Percentiles rank a stretch among this genome's conserved stretches.
These are phyloP conservation scores for Pyrenophora graminea DNA, from an alignment of 2,329 filamentous ascomycete genomes.

Conservation along the genomic window DNA sequence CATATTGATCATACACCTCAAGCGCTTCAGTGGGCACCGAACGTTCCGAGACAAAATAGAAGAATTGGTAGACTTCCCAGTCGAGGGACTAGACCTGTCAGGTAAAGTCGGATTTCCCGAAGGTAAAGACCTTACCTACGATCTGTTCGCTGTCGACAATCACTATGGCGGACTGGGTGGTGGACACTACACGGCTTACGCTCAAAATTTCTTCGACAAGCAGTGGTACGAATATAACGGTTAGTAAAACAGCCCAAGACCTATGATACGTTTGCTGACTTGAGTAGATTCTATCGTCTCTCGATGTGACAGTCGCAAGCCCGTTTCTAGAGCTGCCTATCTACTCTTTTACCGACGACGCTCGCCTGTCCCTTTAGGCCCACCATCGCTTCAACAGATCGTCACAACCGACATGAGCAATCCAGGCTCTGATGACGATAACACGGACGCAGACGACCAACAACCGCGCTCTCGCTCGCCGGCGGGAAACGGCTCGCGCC, in stretches of 20 bases:
- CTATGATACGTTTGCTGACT: background rate
- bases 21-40: slow-evolving; percentile 87
- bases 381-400: slow-evolving; percentile 72
- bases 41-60: slow-evolving; percentile 89
- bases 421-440: slow-evolving; percentile 47
- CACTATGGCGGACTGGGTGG: slow-evolving; percentile 92
- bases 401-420: slow-evolving; percentile 60
- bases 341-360: slow-evolving; percentile 94
- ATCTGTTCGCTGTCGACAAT: slow-evolving; percentile 93
- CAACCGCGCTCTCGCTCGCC: slow-evolving; percentile 49
- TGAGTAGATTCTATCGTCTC: slow-evolving; percentile 73
- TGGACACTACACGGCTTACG: slow-evolving; percentile 94
- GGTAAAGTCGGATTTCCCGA: slow-evolving; percentile 78
- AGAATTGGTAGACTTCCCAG: slow-evolving; percentile 85
- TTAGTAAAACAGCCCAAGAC: slow-evolving; percentile 45
- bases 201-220: slow-evolving; percentile 86
- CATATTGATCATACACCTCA: slow-evolving; percentile 91
- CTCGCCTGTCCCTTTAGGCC: slow-evolving; percentile 76
- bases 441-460: slow-evolving; percentile 45
- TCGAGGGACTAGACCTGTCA: slow-evolving; percentile 82
- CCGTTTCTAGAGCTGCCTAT: slow-evolving; percentile 81
- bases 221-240: slow-evolving; percentile 98
- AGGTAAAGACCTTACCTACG: slow-evolving; percentile 82
- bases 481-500: slow-evolving; percentile 83
- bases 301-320: slow-evolving; percentile 60